phyloP scores from a whole-genome alignment of 202 grass and related monocot genomes.

The Carex arenaria region DNA sequence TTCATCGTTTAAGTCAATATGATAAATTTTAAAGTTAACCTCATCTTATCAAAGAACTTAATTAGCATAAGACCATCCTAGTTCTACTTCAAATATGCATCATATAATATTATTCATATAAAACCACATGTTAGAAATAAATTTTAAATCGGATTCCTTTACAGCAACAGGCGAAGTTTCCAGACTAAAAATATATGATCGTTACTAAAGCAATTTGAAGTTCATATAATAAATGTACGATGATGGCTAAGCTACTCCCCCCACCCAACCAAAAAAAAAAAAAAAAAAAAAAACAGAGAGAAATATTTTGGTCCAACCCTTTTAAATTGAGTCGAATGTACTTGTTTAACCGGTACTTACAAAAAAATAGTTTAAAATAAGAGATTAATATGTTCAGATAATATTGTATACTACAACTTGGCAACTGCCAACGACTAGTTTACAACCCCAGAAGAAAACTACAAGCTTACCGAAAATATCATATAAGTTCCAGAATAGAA shows the following conservation, averaged over 20 bases:
- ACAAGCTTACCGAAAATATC: conserved; percentile 8
- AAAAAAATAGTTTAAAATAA: not conserved
- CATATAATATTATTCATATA: not conserved
- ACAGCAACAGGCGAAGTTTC: not conserved
- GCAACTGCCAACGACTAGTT: not conserved
- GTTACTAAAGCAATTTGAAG: not conserved
- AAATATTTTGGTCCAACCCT: not conserved
- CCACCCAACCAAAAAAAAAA: too few relatives aligned
- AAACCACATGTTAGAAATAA: not conserved
- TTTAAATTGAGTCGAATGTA: not conserved
- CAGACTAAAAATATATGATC: not conserved
- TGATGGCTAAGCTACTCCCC: not conserved
- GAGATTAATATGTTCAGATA: not conserved
- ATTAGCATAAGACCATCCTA: too few relatives aligned
- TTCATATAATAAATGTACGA: not conserved
- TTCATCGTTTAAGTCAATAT: too few relatives aligned
- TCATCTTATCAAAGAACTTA: too few relatives aligned
- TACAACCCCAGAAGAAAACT: not conserved
- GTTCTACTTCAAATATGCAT: too few relatives aligned
- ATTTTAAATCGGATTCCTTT: not conserved
- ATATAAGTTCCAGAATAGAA: not conserved
- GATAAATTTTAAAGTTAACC: too few relatives aligned
- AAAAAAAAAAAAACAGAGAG: not conserved
- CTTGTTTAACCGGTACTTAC: not conserved
- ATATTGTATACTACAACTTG: not conserved